Evolutionary conservation across 352 stramenopile genomes (phyloP).

Genomic region (Phytophthora ramorum): DNA sequence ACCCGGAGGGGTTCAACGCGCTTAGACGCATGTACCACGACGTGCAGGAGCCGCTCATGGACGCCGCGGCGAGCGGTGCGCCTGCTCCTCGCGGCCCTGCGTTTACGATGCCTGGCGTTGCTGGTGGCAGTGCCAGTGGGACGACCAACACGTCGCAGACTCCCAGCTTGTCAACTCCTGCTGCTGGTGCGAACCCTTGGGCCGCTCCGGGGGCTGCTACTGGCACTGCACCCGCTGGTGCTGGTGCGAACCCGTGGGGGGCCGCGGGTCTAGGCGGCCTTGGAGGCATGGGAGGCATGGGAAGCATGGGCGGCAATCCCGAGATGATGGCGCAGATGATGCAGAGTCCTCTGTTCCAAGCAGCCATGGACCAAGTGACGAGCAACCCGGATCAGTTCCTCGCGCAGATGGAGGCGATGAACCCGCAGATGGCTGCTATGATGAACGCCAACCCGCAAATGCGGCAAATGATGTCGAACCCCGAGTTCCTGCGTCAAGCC

Average conservation of each 20-base stretch:
- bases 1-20: conserved; percentile 97
- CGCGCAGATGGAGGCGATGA: conserved; percentile 89
- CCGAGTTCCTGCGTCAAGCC: conserved; percentile 82
- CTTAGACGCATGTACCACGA: conserved; percentile 95
- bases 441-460: conserved; percentile 90
- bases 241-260: conserved; percentile 77
- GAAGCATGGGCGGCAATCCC: conserved; percentile 50
- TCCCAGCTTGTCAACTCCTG: conserved; percentile 22
- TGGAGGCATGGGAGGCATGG: conserved; percentile 34
- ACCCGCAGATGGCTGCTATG: conserved; percentile 89
- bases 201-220: conserved; percentile 28
- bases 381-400: conserved; percentile 83
- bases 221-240: conserved; percentile 20
- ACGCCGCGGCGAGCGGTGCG: conserved; percentile 77
- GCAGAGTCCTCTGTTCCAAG: conserved; percentile 89
- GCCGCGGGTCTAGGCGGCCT: conserved; percentile 34
- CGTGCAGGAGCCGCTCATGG: conserved; percentile 96
- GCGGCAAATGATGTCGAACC: conserved; percentile 91
- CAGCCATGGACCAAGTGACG: conserved; percentile 83
- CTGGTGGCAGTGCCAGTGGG: conserved; percentile 43
- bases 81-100: conserved; percentile 55
- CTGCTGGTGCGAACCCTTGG: conserved; percentile 68
- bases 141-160: conserved; percentile 32
- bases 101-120: conserved; percentile 89
- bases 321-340: conserved; percentile 88